Conservation (phyloP, 2,329 filamentous ascomycete species). For the Paecilomyces sp. region DNA sequence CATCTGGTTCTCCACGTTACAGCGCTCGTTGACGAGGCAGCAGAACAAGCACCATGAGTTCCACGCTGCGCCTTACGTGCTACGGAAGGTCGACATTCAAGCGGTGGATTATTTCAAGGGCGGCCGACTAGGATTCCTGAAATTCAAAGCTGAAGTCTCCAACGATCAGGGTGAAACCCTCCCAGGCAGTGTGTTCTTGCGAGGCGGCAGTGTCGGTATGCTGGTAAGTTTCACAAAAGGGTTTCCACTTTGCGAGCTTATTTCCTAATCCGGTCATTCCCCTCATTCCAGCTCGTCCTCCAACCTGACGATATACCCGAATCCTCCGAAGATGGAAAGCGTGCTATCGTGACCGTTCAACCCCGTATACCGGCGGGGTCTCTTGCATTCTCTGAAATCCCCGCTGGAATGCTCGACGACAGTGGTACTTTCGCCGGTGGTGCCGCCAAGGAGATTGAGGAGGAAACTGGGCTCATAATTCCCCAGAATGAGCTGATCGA, state of each 20-base stretch:
- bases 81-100: constrained; percentile 48
- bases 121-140: constrained; percentile 48
- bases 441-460: constrained; percentile 51
- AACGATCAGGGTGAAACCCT: constrained; percentile 46
- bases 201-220: constrained; percentile 53
- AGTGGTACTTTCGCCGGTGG: constrained; percentile 46
- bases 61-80: constrained; percentile 43
- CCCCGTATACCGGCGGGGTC: constrained; percentile 51
- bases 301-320: constrained; percentile 43
- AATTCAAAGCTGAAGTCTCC: constrained; percentile 47
- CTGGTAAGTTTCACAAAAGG: constrained; percentile 33
- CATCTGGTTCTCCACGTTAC: constrained; percentile 46
- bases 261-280: neutral
- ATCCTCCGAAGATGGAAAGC: constrained; percentile 35
- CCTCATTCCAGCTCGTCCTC: constrained; percentile 42
- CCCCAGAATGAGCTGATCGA: constrained; percentile 44
- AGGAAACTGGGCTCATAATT: constrained; percentile 51
- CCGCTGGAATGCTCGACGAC: constrained; percentile 56
- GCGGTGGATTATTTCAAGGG: constrained; percentile 47
- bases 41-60: constrained; percentile 42
- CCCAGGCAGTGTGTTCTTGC: constrained; percentile 51
- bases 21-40: constrained; percentile 43
- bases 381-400: constrained; percentile 49
- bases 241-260: neutral
- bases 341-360: constrained; percentile 50